Base-by-base conservation (phyloP, 371 early-diverging fungal species). In the Rhizomucor pusillus region DNA sequence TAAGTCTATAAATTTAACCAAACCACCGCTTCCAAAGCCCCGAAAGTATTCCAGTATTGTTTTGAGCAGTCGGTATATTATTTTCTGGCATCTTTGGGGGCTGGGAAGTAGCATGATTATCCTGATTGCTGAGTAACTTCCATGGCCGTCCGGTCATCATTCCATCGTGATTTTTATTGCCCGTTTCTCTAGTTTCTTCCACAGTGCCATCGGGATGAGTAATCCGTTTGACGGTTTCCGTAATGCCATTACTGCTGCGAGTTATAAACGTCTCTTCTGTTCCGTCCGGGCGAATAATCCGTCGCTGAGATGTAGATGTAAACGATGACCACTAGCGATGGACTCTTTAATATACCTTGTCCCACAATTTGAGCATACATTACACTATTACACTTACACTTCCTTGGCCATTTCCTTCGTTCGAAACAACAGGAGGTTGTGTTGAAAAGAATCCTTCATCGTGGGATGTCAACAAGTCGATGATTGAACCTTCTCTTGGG, bases 121-220 rank as follows among this genome's bases (percentile, higher is more conserved):
- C 16, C 3, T 41, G 3, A 29, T 29, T 29, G 29, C 7, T 29
- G 7, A 29, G 29, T 7, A 29, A 29, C 29, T 29, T 29, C 29
- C 29, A 29, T 3, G 29, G 29, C 7, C 29, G 29, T 29, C 29
- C 29, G n/a, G n/a, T n/a, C 29, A 29, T 29, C 29, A 29, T 29
- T 3, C 29, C 29, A 29, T 29, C 7, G 29, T 29, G 3, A 7
- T 29, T 29, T 29, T 7, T 7, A 29, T 29, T 29, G 20, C 53
- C 59, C 22, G 39, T 57, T 55, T 74, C 68, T 19, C 52, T 25
- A 0, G 54, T 63, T 48, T 75, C 70, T 41, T 72, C 68, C 1
- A 60, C 57, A 10, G 57, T 63, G 1, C 76, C 76, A 56, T 75
- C 69, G 1, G 76, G 63, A 50, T 67, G 58, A 5, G 45, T 56